Evolutionary conservation across 164 flowering plant species (phyloP).

Genomic region (Sextonia rubra): DNA sequence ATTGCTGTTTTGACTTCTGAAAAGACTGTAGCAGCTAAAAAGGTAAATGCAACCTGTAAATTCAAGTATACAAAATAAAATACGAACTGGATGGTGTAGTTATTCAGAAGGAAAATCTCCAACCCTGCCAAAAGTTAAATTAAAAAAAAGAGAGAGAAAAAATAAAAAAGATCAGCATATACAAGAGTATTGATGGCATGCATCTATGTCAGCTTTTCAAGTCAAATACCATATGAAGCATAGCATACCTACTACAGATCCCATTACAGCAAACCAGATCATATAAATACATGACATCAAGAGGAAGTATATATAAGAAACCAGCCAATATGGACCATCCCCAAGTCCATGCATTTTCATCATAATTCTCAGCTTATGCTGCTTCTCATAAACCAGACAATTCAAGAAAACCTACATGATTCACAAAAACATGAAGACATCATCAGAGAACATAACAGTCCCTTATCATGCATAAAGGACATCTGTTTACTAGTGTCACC

Average conservation of each 20-base stretch:
- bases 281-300: conserved; percentile 25
- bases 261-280: conserved; percentile 26
- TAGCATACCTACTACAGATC: conserved; percentile 25
- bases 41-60: conserved; percentile 50
- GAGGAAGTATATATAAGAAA: conserved; percentile 28
- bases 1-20: conserved; percentile 48
- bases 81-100: conserved; percentile 51
- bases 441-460: too few species aligned
- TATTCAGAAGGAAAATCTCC: conserved; percentile 49
- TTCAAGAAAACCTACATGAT: conserved; percentile 31
- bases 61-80: conserved; percentile 53
- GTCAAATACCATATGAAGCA: not conserved
- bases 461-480: too few species aligned
- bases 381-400: conserved; percentile 38
- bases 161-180: not conserved
- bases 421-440: not conserved
- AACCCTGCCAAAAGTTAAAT: conserved; percentile 42
- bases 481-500: too few species aligned
- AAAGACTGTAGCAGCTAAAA: conserved; percentile 45
- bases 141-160: conserved; percentile 8
- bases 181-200: not conserved
- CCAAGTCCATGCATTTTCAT: conserved; percentile 51
- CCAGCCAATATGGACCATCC: conserved; percentile 36
- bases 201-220: not conserved
- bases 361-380: conserved; percentile 33